Conservation (phyloP, 2,329 filamentous ascomycete species). For the Purpureocillium lavendulum region DNA sequence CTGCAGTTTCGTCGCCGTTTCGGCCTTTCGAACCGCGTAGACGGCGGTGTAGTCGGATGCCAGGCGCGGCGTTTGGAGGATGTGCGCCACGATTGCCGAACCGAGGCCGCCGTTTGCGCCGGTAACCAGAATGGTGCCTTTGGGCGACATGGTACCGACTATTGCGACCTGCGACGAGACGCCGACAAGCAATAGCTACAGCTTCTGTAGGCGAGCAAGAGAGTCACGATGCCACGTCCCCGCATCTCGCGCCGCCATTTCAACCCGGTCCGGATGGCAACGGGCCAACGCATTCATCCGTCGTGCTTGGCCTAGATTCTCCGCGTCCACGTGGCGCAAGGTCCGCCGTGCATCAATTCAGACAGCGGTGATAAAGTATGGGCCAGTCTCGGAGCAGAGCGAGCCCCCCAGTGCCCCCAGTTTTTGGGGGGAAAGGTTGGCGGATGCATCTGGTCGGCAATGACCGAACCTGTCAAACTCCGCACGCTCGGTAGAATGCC, state of each 20-base stretch:
- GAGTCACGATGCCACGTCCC: background rate
- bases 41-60: conserved; percentile 23
- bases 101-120: conserved; percentile 31
- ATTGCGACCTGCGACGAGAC: background rate
- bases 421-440: no score
- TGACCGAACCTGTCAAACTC: no score
- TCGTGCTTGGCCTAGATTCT: background rate
- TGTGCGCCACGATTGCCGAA: conserved; percentile 20
- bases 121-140: conserved; percentile 26
- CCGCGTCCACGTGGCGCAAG: background rate
- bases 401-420: no score
- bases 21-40: conserved; percentile 25
- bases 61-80: conserved; percentile 18
- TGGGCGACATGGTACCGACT: conserved; percentile 6
- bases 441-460: no score
- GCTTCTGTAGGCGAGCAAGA: background rate
- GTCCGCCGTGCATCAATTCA: background rate
- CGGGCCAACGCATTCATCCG: background rate
- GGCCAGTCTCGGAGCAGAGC: no score
- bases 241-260: background rate
- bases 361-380: background rate
- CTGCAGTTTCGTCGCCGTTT: conserved; percentile 18
- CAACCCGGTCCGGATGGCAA: background rate
- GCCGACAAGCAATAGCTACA: background rate
- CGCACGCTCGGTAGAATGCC: no score